Evolutionary conservation across 139 green algal genomes (phyloP), one percentile per base, ranked within the genome.

Genomic region (Spirogloea muscicola): DNA sequence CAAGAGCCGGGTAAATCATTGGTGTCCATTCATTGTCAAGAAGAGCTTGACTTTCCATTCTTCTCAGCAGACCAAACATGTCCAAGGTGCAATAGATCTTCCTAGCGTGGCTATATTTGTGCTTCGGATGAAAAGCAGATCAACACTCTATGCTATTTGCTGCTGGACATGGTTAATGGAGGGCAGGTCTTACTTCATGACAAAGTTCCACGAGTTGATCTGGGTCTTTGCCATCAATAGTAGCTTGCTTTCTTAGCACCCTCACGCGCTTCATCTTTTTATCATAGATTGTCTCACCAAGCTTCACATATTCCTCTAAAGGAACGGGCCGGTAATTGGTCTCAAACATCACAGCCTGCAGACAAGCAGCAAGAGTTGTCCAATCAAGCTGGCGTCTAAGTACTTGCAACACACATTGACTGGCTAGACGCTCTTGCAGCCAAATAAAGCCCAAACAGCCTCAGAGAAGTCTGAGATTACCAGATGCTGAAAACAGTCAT

Each of bases 311-410:
- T 55, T 91, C 77, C 29, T 85, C 18, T 27, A 98, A 85, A 0
- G 38, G 82, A 46, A 99, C 89, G 0, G 94, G 94, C 46, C 94
- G 80, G 72, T 90, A 96, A 34, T 87, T 55, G 16, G 92, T 97
- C 41, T 83, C 36, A 74, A 90, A 97, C 38, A 96, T 82, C 61
- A 77, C 60, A 0, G 92, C 94, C 18, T 86, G 70, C 31, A 77
- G n/a, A 7, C 7, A 7, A 43, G 43, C n/a, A n/a, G n/a, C n/a
- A n/a, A n/a, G n/a, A n/a, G n/a, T n/a, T n/a, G n/a, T n/a, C n/a
- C n/a, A n/a, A n/a, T n/a, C n/a, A n/a, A n/a, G n/a, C n/a, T n/a
- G n/a, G n/a, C n/a, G n/a, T n/a, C n/a, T n/a, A n/a, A n/a, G n/a
- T n/a, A 49, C 34, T 7, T 59, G 6, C 33, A 68, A 7, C 9